phyloP scores from a whole-genome alignment of 257 asterid genomes.

The Buddleja alternifolia region DNA sequence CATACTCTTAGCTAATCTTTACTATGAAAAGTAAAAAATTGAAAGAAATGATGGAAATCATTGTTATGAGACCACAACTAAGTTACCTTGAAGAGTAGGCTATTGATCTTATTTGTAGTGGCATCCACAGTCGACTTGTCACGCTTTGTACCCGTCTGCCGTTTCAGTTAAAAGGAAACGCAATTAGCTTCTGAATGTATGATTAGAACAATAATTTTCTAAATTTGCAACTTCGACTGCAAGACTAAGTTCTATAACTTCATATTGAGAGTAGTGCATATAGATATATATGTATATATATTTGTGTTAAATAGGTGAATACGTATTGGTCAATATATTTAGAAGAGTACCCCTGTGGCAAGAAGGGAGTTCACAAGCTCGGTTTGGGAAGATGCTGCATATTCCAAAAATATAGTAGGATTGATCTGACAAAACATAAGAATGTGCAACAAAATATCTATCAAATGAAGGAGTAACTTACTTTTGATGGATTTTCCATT shows the following conservation, averaged over 20 bases:
- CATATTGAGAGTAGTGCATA: no score
- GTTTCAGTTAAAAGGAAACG: slow-evolving; percentile 23
- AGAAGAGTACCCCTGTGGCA: slow-evolving; percentile 66
- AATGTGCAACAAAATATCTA: slow-evolving; percentile 14
- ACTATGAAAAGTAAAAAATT: not conserved
- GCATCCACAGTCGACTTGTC: slow-evolving; percentile 61
- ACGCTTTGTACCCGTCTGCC: slow-evolving; percentile 67
- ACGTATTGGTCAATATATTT: not conserved
- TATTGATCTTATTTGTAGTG: no score
- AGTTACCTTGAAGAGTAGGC: no score
- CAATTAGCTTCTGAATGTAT: slow-evolving; percentile 12
- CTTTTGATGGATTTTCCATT: no score
- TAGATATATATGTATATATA: no score
- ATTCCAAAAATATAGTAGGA: not conserved
- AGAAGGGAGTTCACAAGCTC: slow-evolving; percentile 87
- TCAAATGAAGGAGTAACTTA: slow-evolving; percentile 25
- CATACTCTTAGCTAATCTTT: not conserved
- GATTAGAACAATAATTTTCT: not conserved
- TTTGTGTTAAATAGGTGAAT: no score
- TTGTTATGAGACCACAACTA: not conserved
- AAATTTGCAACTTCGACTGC: not conserved
- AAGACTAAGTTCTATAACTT: no score
- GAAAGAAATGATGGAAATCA: not conserved
- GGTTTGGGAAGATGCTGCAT: slow-evolving; percentile 69
- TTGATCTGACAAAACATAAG: slow-evolving; percentile 4